Conservation (phyloP, 257 asterid species). For the Nicotiana sylvestris region DNA sequence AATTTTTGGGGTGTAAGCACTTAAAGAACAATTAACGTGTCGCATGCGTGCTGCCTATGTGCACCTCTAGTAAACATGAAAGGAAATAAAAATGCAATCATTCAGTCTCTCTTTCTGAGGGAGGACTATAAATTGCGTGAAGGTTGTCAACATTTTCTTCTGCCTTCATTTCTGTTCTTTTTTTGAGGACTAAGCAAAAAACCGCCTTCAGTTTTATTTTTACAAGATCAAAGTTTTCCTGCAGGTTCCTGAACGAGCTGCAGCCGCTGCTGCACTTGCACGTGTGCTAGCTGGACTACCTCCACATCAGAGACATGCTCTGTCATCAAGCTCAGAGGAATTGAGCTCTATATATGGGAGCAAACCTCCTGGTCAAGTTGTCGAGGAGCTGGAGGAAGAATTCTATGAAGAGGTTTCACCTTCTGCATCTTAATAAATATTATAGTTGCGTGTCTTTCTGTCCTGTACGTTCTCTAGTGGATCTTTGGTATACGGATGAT, state of each 20-base stretch:
- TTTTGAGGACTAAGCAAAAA: neutral
- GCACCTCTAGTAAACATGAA: neutral
- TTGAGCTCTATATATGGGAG: constrained; percentile 82
- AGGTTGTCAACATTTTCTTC: neutral
- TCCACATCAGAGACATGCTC: constrained; percentile 79
- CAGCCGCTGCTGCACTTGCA: constrained; percentile 97
- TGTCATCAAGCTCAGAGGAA: constrained; percentile 79
- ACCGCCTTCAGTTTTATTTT: neutral
- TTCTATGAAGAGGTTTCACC: constrained; percentile 74
- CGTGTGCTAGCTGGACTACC: constrained; percentile 93
- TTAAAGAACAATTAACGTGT: neutral
- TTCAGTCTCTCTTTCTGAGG: neutral
- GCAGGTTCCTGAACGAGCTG: constrained; percentile 98
- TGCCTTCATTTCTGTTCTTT: neutral
- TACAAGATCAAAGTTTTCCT: neutral
- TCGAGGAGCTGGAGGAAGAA: constrained; percentile 82
- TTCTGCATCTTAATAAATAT: constrained; percentile 23
- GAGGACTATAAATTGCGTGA: neutral
- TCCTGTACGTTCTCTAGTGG: constrained; percentile 11
- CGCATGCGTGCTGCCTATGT: neutral
- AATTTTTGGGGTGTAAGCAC: neutral
- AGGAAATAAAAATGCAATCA: neutral
- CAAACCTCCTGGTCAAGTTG: constrained; percentile 47
- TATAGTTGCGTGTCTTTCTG: neutral
- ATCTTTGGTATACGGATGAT: neutral